Conservation (phyloP, 192 early-diverging fungal species). For the Linnemannia schmuckeri region DNA sequence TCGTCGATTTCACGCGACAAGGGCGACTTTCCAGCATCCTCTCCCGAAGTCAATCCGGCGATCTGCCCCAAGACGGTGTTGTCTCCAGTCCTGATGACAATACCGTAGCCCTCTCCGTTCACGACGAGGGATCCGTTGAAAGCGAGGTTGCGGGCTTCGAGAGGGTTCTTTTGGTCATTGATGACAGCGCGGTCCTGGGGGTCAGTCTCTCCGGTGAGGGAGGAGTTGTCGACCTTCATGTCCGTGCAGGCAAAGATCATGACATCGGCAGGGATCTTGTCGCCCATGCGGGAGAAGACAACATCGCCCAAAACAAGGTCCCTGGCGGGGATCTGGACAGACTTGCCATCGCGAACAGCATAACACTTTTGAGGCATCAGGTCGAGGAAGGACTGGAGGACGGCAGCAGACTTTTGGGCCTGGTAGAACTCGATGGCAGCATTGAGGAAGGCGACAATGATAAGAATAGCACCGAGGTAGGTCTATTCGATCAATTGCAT, state of each 20-base stretch:
- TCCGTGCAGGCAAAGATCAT: slow-evolving; percentile 84
- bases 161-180: slow-evolving; percentile 83
- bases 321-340: slow-evolving; percentile 74
- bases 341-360: slow-evolving; percentile 82
- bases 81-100: slow-evolving; percentile 95
- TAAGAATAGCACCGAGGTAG: slow-evolving; percentile 91
- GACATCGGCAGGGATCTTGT: slow-evolving; percentile 96
- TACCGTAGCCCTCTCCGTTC: slow-evolving; percentile 89
- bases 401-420: slow-evolving; percentile 88
- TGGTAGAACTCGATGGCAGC: slow-evolving; percentile 95
- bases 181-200: slow-evolving; percentile 82
- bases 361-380: slow-evolving; percentile 90
- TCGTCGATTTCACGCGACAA: slow-evolving; percentile 80
- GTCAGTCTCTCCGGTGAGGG: slow-evolving; percentile 95
- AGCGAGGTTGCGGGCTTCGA: slow-evolving; percentile 92
- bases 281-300: slow-evolving; percentile 90
- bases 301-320: slow-evolving; percentile 91
- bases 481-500: slow-evolving; percentile 61
- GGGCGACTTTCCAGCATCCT: slow-evolving; percentile 81
- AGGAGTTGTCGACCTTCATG: slow-evolving; percentile 97
- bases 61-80: slow-evolving; percentile 96
- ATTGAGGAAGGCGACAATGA: slow-evolving; percentile 91
- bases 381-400: slow-evolving; percentile 92
- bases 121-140: slow-evolving; percentile 93
- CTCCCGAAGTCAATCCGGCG: slow-evolving; percentile 85